Percentiles rank a stretch among this genome's conserved stretches.
Conservation (phyloP, 345 rosid genomes). For the Lepidium aucheri region DNA sequence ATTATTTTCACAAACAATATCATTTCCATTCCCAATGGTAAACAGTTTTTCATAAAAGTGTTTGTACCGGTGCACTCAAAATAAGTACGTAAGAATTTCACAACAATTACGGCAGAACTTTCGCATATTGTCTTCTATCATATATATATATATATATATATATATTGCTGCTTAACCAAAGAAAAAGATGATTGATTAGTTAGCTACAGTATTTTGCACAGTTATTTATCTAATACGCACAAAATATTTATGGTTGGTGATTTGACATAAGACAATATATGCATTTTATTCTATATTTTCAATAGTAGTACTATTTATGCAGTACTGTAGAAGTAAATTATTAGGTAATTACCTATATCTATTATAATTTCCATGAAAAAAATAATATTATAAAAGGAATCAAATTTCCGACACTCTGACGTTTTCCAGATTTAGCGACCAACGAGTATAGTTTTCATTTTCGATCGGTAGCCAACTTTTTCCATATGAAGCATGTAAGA, state of each 20-base stretch:
- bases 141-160: not conserved
- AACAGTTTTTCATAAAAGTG: not conserved
- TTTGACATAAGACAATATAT: slow-evolving; percentile 2
- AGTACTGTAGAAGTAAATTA: too few species aligned
- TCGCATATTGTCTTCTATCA: slow-evolving; percentile 8
- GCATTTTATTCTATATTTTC: too few species aligned
- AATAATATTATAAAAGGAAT: too few species aligned
- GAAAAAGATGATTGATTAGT: not conserved
- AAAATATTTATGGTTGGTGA: slow-evolving; percentile 2
- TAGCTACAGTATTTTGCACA: not conserved
- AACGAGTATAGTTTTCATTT: too few species aligned
- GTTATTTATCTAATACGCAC: slow-evolving; percentile 5
- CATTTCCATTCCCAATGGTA: not conserved
- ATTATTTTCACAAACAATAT: not conserved
- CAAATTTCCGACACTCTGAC: too few species aligned
- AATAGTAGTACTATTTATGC: too few species aligned
- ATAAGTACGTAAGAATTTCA: not conserved
- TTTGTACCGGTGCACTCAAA: not conserved
- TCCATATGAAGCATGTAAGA: too few species aligned
- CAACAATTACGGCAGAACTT: not conserved
- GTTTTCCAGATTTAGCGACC: too few species aligned
- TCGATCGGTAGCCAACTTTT: too few species aligned
- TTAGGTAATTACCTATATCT: too few species aligned
- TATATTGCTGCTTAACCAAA: not conserved
- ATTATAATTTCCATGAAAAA: too few species aligned